These are phyloP conservation scores for Crithidia brevicula DNA, from an alignment of 208 protist species.

Conservation along the genomic window DNA sequence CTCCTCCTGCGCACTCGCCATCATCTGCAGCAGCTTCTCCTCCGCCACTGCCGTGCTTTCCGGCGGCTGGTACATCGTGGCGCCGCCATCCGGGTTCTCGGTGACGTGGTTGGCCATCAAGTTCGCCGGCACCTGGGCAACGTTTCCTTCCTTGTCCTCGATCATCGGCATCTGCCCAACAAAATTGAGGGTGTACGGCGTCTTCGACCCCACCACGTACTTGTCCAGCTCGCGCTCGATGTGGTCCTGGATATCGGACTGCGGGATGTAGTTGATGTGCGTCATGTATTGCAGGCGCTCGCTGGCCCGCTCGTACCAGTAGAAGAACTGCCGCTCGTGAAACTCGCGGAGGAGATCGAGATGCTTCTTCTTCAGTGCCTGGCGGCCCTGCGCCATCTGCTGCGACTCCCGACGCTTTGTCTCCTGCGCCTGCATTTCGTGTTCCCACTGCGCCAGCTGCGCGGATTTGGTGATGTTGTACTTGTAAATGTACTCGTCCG, in stretches of 20 bases:
- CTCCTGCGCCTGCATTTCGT: constrained; percentile 92
- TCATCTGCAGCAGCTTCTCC: constrained; percentile 81
- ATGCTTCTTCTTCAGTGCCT: constrained; percentile 91
- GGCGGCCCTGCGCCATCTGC: constrained; percentile 77
- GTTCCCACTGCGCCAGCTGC: constrained; percentile 89
- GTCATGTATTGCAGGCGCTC: constrained; percentile 92
- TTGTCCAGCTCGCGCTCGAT: constrained; percentile 91
- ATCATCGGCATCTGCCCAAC: constrained; percentile 90
- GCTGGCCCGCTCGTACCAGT: constrained; percentile 92
- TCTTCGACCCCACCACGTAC: constrained; percentile 76
- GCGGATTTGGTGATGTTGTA: constrained; percentile 94
- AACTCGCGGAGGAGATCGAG: constrained; percentile 89
- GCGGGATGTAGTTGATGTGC: constrained; percentile 84
- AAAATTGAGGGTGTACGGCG: constrained; percentile 90
- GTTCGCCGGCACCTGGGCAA: constrained; percentile 67
- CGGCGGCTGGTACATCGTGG: constrained; percentile 69
- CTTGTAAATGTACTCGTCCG: constrained; percentile 94
- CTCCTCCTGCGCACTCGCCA: constrained; percentile 85
- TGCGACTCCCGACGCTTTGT: constrained; percentile 74
- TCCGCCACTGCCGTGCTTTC: constrained; percentile 57
- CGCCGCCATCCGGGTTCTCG: constrained; percentile 69
- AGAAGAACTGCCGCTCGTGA: constrained; percentile 93
- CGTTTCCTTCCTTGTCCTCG: constrained; percentile 84
- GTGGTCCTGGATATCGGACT: constrained; percentile 76
- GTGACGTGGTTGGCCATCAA: constrained; percentile 80